Percentiles rank a stretch among this genome's conserved stretches.
phyloP scores from a whole-genome alignment of 805 yeast genomes.

The Candida sphagnicola region DNA sequence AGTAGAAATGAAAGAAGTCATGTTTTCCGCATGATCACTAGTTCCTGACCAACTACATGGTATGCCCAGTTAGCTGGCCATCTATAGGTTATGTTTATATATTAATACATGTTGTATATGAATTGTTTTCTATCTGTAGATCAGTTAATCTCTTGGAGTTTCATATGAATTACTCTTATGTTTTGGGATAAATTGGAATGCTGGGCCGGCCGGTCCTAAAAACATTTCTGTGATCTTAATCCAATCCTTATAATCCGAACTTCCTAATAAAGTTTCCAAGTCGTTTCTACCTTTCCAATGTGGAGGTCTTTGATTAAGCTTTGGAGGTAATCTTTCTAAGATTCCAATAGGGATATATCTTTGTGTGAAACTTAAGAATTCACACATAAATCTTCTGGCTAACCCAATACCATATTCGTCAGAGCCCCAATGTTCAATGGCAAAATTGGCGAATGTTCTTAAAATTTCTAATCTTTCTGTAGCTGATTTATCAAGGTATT shows the following conservation, averaged over 20 bases:
- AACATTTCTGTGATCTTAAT: constrained; percentile 93
- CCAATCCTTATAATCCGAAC: constrained; percentile 89
- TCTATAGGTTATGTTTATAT: constrained; percentile 1
- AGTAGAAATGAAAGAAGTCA: too few relatives aligned
- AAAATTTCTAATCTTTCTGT: constrained; percentile 80
- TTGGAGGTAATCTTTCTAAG: constrained; percentile 82
- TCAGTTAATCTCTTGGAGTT: background rate
- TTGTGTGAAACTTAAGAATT: constrained; percentile 89
- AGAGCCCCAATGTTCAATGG: constrained; percentile 96
- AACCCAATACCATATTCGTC: constrained; percentile 91
- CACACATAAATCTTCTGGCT: constrained; percentile 89
- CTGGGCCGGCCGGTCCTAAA: constrained; percentile 76
- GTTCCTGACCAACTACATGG: too few relatives aligned
- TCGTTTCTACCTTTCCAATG: constrained; percentile 91
- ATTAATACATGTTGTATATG: background rate
- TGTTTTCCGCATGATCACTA: too few relatives aligned
- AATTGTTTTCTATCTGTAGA: background rate
- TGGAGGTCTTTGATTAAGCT: constrained; percentile 90
- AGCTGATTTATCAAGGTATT: constrained; percentile 87
- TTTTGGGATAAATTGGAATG: constrained; percentile 82
- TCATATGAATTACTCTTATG: constrained; percentile 87
- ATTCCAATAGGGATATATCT: constrained; percentile 94
- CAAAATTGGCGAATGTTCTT: constrained; percentile 66
- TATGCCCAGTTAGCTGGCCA: too few relatives aligned
- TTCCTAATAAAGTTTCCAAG: constrained; percentile 83